Percentiles rank a stretch among this genome's conserved stretches.
These are phyloP conservation scores for Arthrocladium fulminans DNA, from an alignment of 2,329 filamentous ascomycete genomes.

Conservation along the genomic window DNA sequence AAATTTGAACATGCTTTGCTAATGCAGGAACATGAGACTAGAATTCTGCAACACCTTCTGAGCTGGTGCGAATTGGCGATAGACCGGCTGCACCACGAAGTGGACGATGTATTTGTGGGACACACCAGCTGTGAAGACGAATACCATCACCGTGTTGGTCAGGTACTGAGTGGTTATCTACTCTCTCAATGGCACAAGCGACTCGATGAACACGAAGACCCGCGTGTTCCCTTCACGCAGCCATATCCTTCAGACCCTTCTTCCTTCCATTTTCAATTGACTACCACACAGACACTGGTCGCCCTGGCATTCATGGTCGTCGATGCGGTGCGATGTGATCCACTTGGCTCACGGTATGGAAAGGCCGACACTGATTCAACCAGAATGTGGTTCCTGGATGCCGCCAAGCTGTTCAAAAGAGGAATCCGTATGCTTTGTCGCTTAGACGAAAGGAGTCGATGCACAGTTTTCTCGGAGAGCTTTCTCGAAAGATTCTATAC, in stretches of 20 bases:
- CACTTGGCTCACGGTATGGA: neutral
- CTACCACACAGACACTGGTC: slow-evolving; percentile 2
- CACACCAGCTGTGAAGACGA: slow-evolving; percentile 4
- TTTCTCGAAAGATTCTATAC: slow-evolving; percentile 9
- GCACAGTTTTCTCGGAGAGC: neutral
- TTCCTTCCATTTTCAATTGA: slow-evolving; percentile 4
- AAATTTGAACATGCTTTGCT: slow-evolving; percentile 5
- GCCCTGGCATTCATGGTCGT: slow-evolving; percentile 8
- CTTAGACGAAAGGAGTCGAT: slow-evolving; percentile 5
- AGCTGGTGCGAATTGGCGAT: slow-evolving; percentile 5
- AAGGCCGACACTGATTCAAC: neutral
- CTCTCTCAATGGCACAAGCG: slow-evolving; percentile 3
- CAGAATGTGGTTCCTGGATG: slow-evolving; percentile 5
- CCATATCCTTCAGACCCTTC: neutral
- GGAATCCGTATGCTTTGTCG: slow-evolving; percentile 2
- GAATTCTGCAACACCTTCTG: slow-evolving; percentile 1
- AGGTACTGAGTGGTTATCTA: slow-evolving; percentile 5
- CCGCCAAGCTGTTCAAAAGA: slow-evolving; percentile 6
- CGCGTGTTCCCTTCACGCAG: neutral
- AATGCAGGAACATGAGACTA: slow-evolving; percentile 6
- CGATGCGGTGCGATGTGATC: slow-evolving; percentile 1
- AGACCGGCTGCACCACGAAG: slow-evolving; percentile 1
- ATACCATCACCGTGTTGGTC: neutral
- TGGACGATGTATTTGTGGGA: slow-evolving; percentile 6
- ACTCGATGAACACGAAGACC: neutral